A percentile compares a stretch with the other conserved stretches of the same genome.
phyloP scores from a whole-genome alignment of 345 rosid genomes.

The Cardiospermum halicacabum region DNA sequence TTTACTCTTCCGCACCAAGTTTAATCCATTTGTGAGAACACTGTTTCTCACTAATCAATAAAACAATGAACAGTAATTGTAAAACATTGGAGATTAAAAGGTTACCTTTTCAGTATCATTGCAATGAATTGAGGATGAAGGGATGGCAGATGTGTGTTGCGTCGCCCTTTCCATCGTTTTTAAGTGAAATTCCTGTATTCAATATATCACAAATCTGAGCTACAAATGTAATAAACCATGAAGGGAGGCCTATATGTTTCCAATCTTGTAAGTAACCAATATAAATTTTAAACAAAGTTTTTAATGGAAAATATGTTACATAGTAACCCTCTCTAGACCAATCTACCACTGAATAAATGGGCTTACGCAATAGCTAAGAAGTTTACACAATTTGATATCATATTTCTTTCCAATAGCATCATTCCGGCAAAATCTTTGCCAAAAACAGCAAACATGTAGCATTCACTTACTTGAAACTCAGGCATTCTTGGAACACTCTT shows the following conservation, averaged over 20 bases:
- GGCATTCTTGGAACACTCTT: conserved; percentile 80
- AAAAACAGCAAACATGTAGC: conserved; percentile 3
- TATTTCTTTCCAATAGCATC: conserved; percentile 5
- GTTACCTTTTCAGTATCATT: conserved; percentile 53
- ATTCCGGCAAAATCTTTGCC: background rate
- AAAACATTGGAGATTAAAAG: background rate
- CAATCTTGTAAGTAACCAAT: background rate
- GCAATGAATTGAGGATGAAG: conserved; percentile 35
- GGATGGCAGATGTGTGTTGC: conserved; percentile 52
- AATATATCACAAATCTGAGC: conserved; percentile 17
- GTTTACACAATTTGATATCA: background rate
- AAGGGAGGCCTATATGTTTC: background rate
- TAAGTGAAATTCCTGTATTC: conserved; percentile 74
- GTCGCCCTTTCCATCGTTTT: conserved; percentile 86
- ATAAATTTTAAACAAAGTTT: background rate
- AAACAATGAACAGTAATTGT: conserved; percentile 9
- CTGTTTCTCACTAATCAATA: background rate
- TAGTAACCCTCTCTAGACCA: background rate
- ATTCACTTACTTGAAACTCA: conserved; percentile 69
- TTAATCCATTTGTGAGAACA: background rate
- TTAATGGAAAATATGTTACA: background rate
- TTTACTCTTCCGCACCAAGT: conserved; percentile 1
- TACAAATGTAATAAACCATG: background rate
- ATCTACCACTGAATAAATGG: background rate
- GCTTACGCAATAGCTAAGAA: background rate